phyloP scores from a whole-genome alignment of 805 yeast species.

The Pichia deserticola region DNA sequence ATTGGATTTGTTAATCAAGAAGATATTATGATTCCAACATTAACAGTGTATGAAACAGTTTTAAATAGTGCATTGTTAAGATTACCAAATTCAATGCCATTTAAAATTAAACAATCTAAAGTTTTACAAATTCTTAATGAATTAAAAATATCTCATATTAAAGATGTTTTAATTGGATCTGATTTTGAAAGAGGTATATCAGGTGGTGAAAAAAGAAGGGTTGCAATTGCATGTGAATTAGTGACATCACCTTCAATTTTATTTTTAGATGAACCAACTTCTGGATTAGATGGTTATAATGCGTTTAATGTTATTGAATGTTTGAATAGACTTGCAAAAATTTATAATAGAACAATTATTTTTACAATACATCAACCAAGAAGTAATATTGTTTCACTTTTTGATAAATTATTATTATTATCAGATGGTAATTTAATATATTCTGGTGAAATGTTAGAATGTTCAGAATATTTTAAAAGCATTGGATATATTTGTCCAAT shows the following conservation, averaged over 20 bases:
- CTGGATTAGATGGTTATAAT: constrained; percentile 90
- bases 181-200: constrained; percentile 87
- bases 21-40: constrained; percentile 80
- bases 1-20: constrained; percentile 97
- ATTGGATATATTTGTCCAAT: constrained; percentile 79
- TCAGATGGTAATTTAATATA: constrained; percentile 82
- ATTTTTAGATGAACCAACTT: constrained; percentile 88
- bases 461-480: constrained; percentile 65
- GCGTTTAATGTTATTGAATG: constrained; percentile 88
- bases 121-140: constrained; percentile 83
- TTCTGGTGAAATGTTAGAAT: constrained; percentile 75
- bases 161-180: constrained; percentile 81
- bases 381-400: constrained; percentile 86
- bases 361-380: constrained; percentile 97
- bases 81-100: constrained; percentile 75
- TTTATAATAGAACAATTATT: constrained; percentile 78
- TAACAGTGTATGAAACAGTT: constrained; percentile 94
- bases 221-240: constrained; percentile 87
- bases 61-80: constrained; percentile 84
- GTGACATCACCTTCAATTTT: constrained; percentile 83
- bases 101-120: constrained; percentile 61
- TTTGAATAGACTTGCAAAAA: constrained; percentile 69
- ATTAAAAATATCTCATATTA: constrained; percentile 72
- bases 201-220: constrained; percentile 89
- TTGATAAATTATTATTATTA: constrained; percentile 72